Evolutionary conservation across 176 grass and related monocot species (phyloP).

Genomic region (Poa annua): DNA sequence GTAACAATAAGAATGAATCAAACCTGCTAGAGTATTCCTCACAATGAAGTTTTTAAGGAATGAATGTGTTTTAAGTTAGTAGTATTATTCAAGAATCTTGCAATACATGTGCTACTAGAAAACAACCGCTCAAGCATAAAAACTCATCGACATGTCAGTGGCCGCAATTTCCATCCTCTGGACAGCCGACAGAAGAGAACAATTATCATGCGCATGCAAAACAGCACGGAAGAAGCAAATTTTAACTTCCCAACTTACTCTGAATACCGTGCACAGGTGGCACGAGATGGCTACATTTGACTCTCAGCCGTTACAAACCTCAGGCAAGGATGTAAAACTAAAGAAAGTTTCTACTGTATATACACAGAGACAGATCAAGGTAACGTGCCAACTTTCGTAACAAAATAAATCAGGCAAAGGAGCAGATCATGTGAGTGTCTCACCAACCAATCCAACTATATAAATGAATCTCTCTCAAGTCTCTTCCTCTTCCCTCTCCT

Average conservation of each 20-base stretch:
- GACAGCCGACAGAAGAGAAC: not conserved
- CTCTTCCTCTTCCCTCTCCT: constrained; percentile 14
- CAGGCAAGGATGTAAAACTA: constrained; percentile 45
- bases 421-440: constrained; percentile 45
- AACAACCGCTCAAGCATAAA: not conserved
- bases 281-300: not conserved
- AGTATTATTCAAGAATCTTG: no score
- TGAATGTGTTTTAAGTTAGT: no score
- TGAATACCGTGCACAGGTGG: constrained; percentile 1
- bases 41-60: no score
- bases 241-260: not conserved
- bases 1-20: no score
- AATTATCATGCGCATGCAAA: not conserved
- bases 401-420: constrained; percentile 48
- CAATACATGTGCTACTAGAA: no score
- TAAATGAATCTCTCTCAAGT: constrained; percentile 60
- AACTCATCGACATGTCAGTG: not conserved
- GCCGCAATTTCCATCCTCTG: no score
- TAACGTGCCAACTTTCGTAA: constrained; percentile 30
- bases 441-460: constrained; percentile 56
- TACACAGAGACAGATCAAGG: constrained; percentile 34
- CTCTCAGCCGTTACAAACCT: not conserved
- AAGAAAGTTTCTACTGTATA: constrained; percentile 35
- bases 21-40: no score
- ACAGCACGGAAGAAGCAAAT: not conserved